These are phyloP conservation scores for Rubia tinctorum DNA, from an alignment of 305 asterid species.

Conservation along the genomic window DNA sequence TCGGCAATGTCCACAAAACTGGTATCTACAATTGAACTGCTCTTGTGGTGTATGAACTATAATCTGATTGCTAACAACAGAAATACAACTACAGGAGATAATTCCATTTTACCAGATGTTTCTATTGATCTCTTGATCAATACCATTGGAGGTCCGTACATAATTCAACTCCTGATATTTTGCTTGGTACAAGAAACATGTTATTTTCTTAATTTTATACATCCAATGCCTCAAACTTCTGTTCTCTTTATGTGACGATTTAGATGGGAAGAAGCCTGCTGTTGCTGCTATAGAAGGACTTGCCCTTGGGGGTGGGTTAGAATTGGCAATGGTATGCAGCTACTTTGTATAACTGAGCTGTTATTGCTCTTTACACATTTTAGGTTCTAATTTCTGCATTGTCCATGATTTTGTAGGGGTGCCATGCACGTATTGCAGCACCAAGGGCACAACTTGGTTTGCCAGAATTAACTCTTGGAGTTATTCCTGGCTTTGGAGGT, in stretches of 20 bases:
- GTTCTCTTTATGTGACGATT: conserved; percentile 17
- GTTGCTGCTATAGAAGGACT: conserved; percentile 97
- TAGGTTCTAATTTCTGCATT: conserved; percentile 5
- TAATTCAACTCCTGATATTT: conserved; percentile 17
- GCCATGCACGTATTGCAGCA: conserved; percentile 95
- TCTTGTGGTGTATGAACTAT: conserved; percentile 1
- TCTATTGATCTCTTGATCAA: conserved; percentile 54
- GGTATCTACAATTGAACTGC: conserved; percentile 35
- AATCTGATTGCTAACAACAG: neutral
- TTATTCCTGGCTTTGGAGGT: conserved; percentile 98
- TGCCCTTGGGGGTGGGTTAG: conserved; percentile 98
- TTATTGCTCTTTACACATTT: neutral
- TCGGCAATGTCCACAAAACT: conserved; percentile 56
- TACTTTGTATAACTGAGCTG: conserved; percentile 1
- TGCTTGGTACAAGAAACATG: neutral
- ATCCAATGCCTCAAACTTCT: neutral
- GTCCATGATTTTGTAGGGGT: conserved; percentile 45
- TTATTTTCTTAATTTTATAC: neutral
- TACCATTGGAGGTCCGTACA: conserved; percentile 58
- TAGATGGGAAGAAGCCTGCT: conserved; percentile 81
- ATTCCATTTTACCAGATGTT: conserved; percentile 51
- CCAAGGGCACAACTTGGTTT: conserved; percentile 77
- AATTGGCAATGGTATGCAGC: conserved; percentile 77
- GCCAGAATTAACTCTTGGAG: conserved; percentile 95
- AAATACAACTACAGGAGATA: conserved; percentile 59